Conservation (phyloP, 495 filamentous ascomycete genomes). For the Penicillium roqueforti region DNA sequence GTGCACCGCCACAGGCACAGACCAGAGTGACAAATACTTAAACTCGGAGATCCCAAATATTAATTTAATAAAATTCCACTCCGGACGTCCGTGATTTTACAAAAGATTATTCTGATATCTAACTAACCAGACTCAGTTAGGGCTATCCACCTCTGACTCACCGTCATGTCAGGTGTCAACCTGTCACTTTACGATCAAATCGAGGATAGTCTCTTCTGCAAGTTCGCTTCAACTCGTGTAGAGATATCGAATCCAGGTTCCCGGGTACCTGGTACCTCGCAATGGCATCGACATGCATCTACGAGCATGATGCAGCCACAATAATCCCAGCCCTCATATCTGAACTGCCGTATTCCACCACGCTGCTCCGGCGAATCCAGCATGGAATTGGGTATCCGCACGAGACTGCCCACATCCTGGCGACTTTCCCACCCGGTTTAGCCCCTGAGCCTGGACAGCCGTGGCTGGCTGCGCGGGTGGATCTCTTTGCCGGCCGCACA, state of each 20-base stretch:
- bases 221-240: not conserved
- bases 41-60: not conserved
- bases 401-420: slow-evolving; percentile 42
- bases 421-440: slow-evolving; percentile 27
- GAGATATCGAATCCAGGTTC: slow-evolving; percentile 14
- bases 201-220: not conserved
- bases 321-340: slow-evolving; percentile 42
- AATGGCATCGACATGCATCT: slow-evolving; percentile 15
- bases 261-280: slow-evolving; percentile 1
- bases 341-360: slow-evolving; percentile 53
- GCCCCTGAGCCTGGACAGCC: slow-evolving; percentile 22
- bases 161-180: slow-evolving; percentile 3
- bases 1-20: slow-evolving; percentile 29
- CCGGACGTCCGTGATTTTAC: too few relatives aligned
- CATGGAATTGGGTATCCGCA: slow-evolving; percentile 41
- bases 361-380: slow-evolving; percentile 55
- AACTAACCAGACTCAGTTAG: too few relatives aligned
- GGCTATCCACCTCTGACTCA: slow-evolving; percentile 5
- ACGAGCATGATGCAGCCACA: slow-evolving; percentile 36
- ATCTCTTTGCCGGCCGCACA: slow-evolving; percentile 53
- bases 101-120: too few relatives aligned
- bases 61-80: too few relatives aligned
- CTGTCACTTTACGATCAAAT: slow-evolving; percentile 11
- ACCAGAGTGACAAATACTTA: slow-evolving; percentile 24
- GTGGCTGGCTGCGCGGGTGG: slow-evolving; percentile 53